These are phyloP conservation scores for Penicillium sp. DNA, from an alignment of 2,329 filamentous ascomycete genomes.

Conservation along the genomic window DNA sequence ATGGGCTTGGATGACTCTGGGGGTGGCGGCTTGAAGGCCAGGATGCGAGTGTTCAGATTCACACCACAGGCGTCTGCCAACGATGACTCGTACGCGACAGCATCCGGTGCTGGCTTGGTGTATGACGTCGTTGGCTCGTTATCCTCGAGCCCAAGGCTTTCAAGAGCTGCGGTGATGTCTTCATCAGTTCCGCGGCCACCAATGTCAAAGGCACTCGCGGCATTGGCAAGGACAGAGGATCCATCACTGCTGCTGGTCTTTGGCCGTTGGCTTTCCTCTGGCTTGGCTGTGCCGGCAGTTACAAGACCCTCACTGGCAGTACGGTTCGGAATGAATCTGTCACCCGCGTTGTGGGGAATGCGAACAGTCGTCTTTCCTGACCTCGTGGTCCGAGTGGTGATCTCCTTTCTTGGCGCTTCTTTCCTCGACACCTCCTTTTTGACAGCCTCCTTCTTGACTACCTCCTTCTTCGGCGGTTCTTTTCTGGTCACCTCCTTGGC, in stretches of 20 bases:
- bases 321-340: slow-evolving; percentile 94
- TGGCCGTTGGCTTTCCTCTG: slow-evolving; percentile 66
- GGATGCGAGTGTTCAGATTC: slow-evolving; percentile 84
- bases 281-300: slow-evolving; percentile 73
- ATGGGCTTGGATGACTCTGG: slow-evolving; percentile 97
- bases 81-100: slow-evolving; percentile 83
- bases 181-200: slow-evolving; percentile 56
- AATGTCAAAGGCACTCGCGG: slow-evolving; percentile 58
- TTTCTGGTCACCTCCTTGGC: too few relatives aligned
- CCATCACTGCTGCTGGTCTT: slow-evolving; percentile 63
- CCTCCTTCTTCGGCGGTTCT: too few relatives aligned
- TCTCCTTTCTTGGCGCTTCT: too few relatives aligned
- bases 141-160: slow-evolving; percentile 68
- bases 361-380: slow-evolving; percentile 72
- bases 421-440: too few relatives aligned
- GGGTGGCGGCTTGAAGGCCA: slow-evolving; percentile 96
- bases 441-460: too few relatives aligned
- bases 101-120: slow-evolving; percentile 73
- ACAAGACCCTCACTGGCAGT: slow-evolving; percentile 78
- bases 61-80: slow-evolving; percentile 86
- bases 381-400: too few relatives aligned
- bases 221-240: slow-evolving; percentile 66
- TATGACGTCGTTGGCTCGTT: slow-evolving; percentile 59
- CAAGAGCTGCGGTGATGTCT: slow-evolving; percentile 69
- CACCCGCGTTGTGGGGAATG: slow-evolving; percentile 60